Evolutionary conservation across 2,329 filamentous ascomycete species (phyloP).

Genomic region (Aureobasidium sp.): DNA sequence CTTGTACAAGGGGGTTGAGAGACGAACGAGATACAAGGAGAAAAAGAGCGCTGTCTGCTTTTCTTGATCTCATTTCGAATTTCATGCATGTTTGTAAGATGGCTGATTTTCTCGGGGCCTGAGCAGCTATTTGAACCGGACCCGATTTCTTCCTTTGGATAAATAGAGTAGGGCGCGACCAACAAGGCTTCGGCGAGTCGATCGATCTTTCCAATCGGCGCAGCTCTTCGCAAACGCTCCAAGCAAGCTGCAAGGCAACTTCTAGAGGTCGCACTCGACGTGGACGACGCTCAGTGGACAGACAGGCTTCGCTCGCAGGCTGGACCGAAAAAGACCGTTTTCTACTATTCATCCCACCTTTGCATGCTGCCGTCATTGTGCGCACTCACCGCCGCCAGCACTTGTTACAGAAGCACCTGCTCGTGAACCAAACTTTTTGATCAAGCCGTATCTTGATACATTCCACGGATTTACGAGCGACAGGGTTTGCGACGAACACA

Average conservation of each 20-base stretch:
- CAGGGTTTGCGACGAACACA: background rate
- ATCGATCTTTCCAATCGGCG: background rate
- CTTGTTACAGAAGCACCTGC: background rate
- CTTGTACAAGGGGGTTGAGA: background rate
- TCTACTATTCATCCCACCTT: constrained; percentile 2
- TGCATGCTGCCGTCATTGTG: background rate
- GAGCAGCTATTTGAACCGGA: background rate
- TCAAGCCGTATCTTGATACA: background rate
- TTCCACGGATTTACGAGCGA: background rate
- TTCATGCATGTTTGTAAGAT: background rate
- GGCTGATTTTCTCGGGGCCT: background rate
- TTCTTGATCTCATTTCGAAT: background rate
- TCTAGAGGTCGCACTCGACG: background rate
- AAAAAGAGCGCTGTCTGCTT: background rate
- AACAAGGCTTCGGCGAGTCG: background rate
- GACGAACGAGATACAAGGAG: background rate
- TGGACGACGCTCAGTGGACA: background rate
- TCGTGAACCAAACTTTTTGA: background rate
- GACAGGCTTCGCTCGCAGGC: background rate
- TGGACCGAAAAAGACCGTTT: background rate
- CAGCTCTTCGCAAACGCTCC: background rate
- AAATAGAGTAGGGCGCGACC: background rate
- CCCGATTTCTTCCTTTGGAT: constrained; percentile 1
- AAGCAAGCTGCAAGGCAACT: background rate
- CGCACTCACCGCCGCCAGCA: constrained; percentile 5